Percentiles rank a stretch among this genome's conserved stretches.
phyloP scores from a whole-genome alignment of 2,329 filamentous ascomycete species.

The Ilyonectria destructans region DNA sequence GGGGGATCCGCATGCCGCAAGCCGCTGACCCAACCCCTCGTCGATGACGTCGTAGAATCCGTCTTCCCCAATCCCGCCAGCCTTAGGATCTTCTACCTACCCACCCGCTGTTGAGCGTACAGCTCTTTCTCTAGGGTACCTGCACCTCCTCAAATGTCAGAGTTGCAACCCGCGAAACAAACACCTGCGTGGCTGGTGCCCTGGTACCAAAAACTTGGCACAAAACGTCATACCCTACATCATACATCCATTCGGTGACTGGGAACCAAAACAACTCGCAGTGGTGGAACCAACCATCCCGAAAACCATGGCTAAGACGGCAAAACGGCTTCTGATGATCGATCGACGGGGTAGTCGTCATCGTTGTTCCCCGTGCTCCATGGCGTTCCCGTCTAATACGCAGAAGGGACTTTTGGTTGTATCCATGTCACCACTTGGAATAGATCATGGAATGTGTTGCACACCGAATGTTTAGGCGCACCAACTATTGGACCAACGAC shows the following conservation, averaged over 20 bases:
- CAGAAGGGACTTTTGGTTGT: not conserved
- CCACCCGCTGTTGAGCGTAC: not conserved
- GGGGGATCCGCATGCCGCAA: not conserved
- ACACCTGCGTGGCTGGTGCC: not conserved
- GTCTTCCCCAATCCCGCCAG: not conserved
- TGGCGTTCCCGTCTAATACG: not conserved
- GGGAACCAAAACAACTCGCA: not conserved
- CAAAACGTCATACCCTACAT: constrained; percentile 15
- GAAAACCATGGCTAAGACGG: constrained; percentile 4
- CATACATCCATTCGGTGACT: constrained; percentile 5
- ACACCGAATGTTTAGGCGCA: not conserved
- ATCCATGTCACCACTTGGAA: not conserved
- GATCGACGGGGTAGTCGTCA: constrained; percentile 7
- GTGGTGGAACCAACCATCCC: not conserved
- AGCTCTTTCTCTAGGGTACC: not conserved
- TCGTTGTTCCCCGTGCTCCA: not conserved
- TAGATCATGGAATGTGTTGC: not conserved
- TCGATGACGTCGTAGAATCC: constrained; percentile 11
- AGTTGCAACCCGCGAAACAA: not conserved
- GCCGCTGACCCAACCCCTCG: constrained; percentile 1
- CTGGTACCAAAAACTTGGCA: not conserved
- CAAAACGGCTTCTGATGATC: not conserved
- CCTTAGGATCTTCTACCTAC: not conserved
- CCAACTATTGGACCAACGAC: constrained; percentile 6
- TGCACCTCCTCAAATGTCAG: not conserved